A percentile compares a stretch with the other conserved stretches of the same genome.
These are phyloP conservation scores for Agastache rugosa DNA, from an alignment of 257 asterid species.

Conservation along the genomic window DNA sequence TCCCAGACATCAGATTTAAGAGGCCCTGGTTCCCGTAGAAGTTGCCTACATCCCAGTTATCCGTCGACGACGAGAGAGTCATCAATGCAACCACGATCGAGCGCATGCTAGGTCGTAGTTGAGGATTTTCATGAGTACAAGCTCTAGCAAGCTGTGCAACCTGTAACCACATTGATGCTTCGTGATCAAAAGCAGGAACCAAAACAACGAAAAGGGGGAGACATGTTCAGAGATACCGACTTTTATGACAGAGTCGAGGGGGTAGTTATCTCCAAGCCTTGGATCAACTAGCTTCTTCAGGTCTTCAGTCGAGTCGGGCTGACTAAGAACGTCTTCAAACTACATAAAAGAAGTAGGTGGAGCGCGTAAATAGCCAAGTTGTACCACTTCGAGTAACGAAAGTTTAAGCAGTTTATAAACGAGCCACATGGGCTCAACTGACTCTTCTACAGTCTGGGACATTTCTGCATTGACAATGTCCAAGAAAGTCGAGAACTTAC, in stretches of 20 bases:
- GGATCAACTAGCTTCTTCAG: constrained; percentile 73
- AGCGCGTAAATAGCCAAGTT: background rate
- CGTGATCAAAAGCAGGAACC: background rate
- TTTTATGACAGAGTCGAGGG: constrained; percentile 76
- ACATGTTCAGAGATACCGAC: constrained; percentile 34
- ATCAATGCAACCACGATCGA: constrained; percentile 87
- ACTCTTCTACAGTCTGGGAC: background rate
- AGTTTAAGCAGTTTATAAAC: background rate
- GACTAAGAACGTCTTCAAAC: constrained; percentile 84
- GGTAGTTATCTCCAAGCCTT: constrained; percentile 73
- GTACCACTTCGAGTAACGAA: background rate
- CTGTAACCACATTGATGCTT: constrained; percentile 39
- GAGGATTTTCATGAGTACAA: constrained; percentile 88
- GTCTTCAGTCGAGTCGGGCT: constrained; percentile 59
- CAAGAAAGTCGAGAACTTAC: constrained; percentile 48
- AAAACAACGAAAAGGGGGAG: background rate
- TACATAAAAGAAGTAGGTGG: constrained; percentile 31
- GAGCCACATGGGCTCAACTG: background rate
- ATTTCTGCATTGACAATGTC: background rate
- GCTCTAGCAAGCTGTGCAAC: constrained; percentile 85
- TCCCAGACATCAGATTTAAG: constrained; percentile 75
- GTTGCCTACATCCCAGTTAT: constrained; percentile 86
- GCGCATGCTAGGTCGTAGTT: constrained; percentile 85
- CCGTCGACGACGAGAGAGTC: constrained; percentile 90
- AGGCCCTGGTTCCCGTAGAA: constrained; percentile 80